A percentile compares a stretch with the other conserved stretches of the same genome.
Evolutionary conservation across 2,329 filamentous ascomycete species (phyloP).

Genomic region (Fusarium bulbicola): DNA sequence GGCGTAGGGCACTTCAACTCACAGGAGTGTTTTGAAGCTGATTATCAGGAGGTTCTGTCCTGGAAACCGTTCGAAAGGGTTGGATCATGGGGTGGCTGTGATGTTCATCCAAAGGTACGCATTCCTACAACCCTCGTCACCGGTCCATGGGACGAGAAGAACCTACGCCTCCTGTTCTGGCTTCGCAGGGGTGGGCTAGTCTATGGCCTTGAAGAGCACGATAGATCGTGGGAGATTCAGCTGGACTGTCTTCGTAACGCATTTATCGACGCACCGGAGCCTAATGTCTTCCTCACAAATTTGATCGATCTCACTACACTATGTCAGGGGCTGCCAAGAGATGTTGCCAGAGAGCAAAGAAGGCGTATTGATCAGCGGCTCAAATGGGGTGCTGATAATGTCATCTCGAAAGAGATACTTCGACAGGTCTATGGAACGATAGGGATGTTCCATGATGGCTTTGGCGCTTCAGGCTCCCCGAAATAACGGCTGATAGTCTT

Average conservation of each 20-base stretch:
- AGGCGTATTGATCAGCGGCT: conserved; percentile 42
- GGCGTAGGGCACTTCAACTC: conserved; percentile 45
- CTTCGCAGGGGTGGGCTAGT: conserved; percentile 52
- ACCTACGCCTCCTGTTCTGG: conserved; percentile 57
- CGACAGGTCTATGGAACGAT: conserved; percentile 34
- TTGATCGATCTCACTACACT: conserved; percentile 45
- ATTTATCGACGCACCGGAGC: conserved; percentile 42
- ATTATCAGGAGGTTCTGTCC: conserved; percentile 44
- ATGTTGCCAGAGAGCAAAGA: conserved; percentile 42
- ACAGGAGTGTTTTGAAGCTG: conserved; percentile 49
- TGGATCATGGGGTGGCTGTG: conserved; percentile 40
- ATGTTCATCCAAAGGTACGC: conserved; percentile 52
- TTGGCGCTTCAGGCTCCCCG: background rate
- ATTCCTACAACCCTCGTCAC: conserved; percentile 53
- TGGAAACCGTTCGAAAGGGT: conserved; percentile 36
- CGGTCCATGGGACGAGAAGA: conserved; percentile 54
- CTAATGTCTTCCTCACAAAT: conserved; percentile 44
- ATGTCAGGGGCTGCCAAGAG: conserved; percentile 43
- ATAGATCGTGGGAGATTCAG: conserved; percentile 54
- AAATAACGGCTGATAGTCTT: background rate
- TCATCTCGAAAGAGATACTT: conserved; percentile 38
- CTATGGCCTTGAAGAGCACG: conserved; percentile 38
- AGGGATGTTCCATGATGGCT: conserved; percentile 29
- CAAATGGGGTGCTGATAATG: conserved; percentile 44
- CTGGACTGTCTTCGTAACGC: conserved; percentile 50